Evolutionary conservation across 768 basidiomycete genomes (phyloP), one percentile per base, ranked within the genome.

Genomic region (Cystofilobasidium ferigula): DNA sequence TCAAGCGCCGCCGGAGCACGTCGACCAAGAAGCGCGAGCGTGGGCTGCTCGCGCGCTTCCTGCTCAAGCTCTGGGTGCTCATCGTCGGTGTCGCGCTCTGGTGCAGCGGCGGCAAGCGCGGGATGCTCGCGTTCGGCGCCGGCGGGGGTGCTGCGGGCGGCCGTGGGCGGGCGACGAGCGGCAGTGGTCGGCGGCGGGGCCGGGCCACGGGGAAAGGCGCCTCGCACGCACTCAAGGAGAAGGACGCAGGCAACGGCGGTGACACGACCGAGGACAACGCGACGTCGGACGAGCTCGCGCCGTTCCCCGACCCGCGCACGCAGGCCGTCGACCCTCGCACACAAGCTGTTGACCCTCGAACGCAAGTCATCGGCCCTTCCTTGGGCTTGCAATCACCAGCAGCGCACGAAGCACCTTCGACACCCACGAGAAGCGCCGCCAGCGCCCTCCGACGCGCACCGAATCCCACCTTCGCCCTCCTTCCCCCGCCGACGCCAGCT

Each of bases 301-400:
- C 40, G 35, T 43, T 60, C 22, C 28, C 30, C 28, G 58, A 60
- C 38, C 58, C 58, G 28, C 30, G 58, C 8, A 60, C 58, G 35
- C 58, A 54, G 18, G 51, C 51, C 12, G 51, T 54, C 28, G 58
- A 60, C 38, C 58, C 58, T 35, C 57, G 57, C 3, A 58, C 57
- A 26, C 57, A 48, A n/a, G 45, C 45, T 8, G 22, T 13, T 7
- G 45, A 48, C 22, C 45, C 32, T 8, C 9, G 9, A 16, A 40
- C 14, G 40, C 35, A n/a, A n/a, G n/a, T n/a, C n/a, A n/a, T n/a
- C n/a, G n/a, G n/a, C n/a, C n/a, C n/a, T n/a, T n/a, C 57, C 24
- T 7, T 40, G 24, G 6, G 22, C 18, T 18, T 18, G 16, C 43
- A 16, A 4, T 26, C 58, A 18, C 38, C 40, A 10, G 38, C 38